phyloP scores from a whole-genome alignment of 257 asterid species.

The Rubia yunnanensis region DNA sequence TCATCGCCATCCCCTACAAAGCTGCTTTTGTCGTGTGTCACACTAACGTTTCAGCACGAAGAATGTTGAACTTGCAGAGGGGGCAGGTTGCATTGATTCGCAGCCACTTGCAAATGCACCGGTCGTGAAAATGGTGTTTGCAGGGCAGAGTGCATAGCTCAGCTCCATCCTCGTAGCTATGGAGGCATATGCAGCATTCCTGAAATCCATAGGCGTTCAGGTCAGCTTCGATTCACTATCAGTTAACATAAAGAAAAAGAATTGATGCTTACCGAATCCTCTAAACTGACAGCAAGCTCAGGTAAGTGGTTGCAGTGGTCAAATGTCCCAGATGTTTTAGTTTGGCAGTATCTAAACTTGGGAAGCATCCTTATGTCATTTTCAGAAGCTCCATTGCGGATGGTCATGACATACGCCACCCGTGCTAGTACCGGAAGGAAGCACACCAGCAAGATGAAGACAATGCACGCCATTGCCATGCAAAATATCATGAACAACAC shows the following conservation, averaged over 20 bases:
- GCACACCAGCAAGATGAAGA: constrained; percentile 58
- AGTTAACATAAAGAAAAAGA: not conserved
- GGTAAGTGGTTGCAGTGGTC: constrained; percentile 18
- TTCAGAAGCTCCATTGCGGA: constrained; percentile 74
- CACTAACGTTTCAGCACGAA: constrained; percentile 44
- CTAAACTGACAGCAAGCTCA: constrained; percentile 54
- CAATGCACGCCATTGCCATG: constrained; percentile 56
- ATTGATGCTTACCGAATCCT: constrained; percentile 63
- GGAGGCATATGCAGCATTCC: constrained; percentile 97
- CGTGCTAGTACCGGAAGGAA: constrained; percentile 67
- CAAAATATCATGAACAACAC: constrained; percentile 82
- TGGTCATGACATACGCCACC: constrained; percentile 70
- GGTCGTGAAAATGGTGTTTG: constrained; percentile 85
- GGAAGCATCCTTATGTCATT: constrained; percentile 68
- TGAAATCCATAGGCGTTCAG: constrained; percentile 13
- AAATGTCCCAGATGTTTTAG: constrained; percentile 11
- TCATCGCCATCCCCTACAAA: not conserved
- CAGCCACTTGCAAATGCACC: constrained; percentile 77
- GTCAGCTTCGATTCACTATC: not conserved
- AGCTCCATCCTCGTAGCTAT: constrained; percentile 56
- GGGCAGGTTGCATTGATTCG: constrained; percentile 87
- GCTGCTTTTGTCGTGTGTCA: constrained; percentile 13
- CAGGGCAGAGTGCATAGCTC: constrained; percentile 80
- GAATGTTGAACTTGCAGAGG: constrained; percentile 76
- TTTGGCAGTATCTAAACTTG: constrained; percentile 46